Conservation (phyloP, 129 eudicot species). For the Pittosporum tobira region DNA sequence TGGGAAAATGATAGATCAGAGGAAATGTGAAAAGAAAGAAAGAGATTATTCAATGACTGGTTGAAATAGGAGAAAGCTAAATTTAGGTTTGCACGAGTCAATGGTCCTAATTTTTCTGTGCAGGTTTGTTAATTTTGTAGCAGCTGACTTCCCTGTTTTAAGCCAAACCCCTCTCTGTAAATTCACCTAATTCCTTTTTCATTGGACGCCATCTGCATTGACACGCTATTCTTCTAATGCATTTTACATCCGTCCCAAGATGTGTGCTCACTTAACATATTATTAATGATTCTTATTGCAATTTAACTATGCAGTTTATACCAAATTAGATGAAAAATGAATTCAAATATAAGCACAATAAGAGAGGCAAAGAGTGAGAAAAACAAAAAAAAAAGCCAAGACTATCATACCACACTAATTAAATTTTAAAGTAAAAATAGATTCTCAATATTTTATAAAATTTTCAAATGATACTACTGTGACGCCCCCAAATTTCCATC, state of each 20-base stretch:
- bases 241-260: neutral
- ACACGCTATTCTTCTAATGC: neutral
- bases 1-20: neutral
- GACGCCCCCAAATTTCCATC: too few relatives aligned
- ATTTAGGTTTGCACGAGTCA: conserved; percentile 3
- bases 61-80: conserved; percentile 3
- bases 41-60: neutral
- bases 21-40: neutral
- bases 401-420: too few relatives aligned
- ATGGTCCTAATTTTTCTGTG: conserved; percentile 10
- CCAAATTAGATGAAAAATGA: too few relatives aligned
- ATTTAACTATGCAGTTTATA: too few relatives aligned
- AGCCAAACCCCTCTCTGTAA: conserved; percentile 13
- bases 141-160: conserved; percentile 10
- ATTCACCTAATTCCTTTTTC: too few relatives aligned
- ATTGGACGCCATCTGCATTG: neutral
- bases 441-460: too few relatives aligned
- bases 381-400: too few relatives aligned
- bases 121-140: neutral
- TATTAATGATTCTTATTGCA: neutral
- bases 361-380: too few relatives aligned
- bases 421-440: too few relatives aligned
- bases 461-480: too few relatives aligned
- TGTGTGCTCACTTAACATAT: neutral
- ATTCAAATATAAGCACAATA: too few relatives aligned